Evolutionary conservation across 352 stramenopile species (phyloP), one percentile per base, ranked within the genome.

Genomic region (Peronospora tabacina): DNA sequence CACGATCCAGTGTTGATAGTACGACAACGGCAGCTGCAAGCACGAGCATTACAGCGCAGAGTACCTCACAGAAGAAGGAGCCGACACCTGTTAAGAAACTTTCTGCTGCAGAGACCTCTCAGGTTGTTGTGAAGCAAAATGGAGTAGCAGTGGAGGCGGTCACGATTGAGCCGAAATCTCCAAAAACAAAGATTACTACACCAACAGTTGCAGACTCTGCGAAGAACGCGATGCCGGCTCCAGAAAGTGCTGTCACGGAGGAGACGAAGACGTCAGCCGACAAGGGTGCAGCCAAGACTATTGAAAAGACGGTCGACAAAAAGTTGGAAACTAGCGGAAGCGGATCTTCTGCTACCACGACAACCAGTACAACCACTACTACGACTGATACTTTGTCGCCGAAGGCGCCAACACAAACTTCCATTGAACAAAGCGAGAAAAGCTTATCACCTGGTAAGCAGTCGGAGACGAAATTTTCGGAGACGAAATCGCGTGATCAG

Each of bases 51-150:
- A 55, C 58, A 55, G 50, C 55, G 12, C 54, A 71, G 43, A 68
- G 54, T 16, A 71, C 58, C 2, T 54, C 58, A 53, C 62, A 68
- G 29, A 68, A 66, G 49, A 66, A 71, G 19, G 49, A 68, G 28
- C 9, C 37, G n/a, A 52, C 56, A 1, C 29, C 46, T 28, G 15
- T 22, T 1, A 54, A 50, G 36, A 39, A 52, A 43, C 16, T 32
- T 15, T 15, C 32, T n/a, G 39, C 24, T 44, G 20, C 42, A 1
- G 45, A 44, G 12, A 29, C 36, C 6, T 13, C 33, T 36, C 37
- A 49, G 43, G 42, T 47, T 12, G 59, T 68, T 12, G 15, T 34
- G 4, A 61, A 68, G 39, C 56, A 68, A 33, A 70, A 57, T 35
- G 54, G 40, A 61, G 19, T 49, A 3, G 19, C 51, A 3, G 10